A percentile compares a stretch with the other conserved stretches of the same genome.
Conservation (phyloP, 116 monocot species). For the Thalassia testudinum region DNA sequence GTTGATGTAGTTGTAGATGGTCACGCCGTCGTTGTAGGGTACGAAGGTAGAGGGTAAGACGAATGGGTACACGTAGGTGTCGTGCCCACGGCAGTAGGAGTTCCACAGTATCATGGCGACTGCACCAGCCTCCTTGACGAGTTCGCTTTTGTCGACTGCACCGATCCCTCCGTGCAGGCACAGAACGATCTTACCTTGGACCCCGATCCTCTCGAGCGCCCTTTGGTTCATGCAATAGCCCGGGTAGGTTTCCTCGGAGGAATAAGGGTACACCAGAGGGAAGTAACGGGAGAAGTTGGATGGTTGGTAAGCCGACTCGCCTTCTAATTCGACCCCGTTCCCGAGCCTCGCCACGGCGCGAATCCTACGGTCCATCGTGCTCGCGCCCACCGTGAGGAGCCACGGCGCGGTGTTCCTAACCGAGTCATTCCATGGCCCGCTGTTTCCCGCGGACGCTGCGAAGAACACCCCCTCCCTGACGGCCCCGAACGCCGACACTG, state of each 20-base stretch:
- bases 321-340: constrained; percentile 9
- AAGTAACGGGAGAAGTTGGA: not conserved
- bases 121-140: constrained; percentile 10
- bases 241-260: not conserved
- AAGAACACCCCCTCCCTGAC: constrained; percentile 18
- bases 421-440: constrained; percentile 17
- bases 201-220: not conserved
- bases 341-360: constrained; percentile 14
- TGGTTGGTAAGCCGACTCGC: constrained; percentile 10
- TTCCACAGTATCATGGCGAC: constrained; percentile 15
- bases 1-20: constrained; percentile 6
- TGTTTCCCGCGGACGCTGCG: constrained; percentile 28
- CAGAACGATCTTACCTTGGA: constrained; percentile 24
- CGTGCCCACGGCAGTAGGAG: constrained; percentile 5
- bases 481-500: constrained; percentile 18
- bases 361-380: no score
- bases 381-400: no score
- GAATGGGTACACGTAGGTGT: not conserved
- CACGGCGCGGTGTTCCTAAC: constrained; percentile 12
- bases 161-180: constrained; percentile 3
- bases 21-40: constrained; percentile 1
- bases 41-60: constrained; percentile 6
- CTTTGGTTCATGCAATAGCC: no score
- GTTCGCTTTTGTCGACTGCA: not conserved
- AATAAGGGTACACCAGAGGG: no score